A percentile compares a stretch with the other conserved stretches of the same genome.
These are phyloP conservation scores for Thamnidium elegans DNA, from an alignment of 192 early-diverging fungal species.

Conservation along the genomic window DNA sequence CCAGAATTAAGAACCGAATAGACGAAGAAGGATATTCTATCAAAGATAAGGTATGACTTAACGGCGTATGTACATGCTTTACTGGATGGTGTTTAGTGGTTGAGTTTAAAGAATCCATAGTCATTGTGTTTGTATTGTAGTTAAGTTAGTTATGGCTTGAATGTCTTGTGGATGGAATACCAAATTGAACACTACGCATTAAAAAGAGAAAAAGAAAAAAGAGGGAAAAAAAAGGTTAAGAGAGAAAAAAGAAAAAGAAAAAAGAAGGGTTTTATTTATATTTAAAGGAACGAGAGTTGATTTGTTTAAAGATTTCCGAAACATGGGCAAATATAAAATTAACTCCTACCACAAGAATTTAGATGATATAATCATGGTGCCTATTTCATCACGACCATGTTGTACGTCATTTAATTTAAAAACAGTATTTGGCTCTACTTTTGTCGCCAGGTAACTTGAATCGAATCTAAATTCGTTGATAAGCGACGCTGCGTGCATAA, in stretches of 20 bases:
- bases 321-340: background rate
- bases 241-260: background rate
- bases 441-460: background rate
- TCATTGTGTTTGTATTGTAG: background rate
- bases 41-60: slow-evolving; percentile 58
- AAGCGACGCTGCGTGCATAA: slow-evolving; percentile 17
- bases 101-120: background rate
- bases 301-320: background rate
- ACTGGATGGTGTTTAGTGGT: background rate
- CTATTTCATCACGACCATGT: background rate
- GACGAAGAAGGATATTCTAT: slow-evolving; percentile 50
- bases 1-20: slow-evolving; percentile 84
- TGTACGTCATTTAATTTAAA: slow-evolving; percentile 4
- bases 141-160: background rate
- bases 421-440: background rate
- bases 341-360: slow-evolving; percentile 23
- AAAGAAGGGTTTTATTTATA: background rate
- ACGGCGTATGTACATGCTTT: slow-evolving; percentile 21
- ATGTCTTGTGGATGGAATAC: background rate
- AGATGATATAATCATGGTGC: slow-evolving; percentile 2
- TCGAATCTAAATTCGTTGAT: slow-evolving; percentile 19
- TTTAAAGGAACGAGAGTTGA: background rate
- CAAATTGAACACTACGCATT: slow-evolving; percentile 1
- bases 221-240: background rate
- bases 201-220: background rate